These are phyloP conservation scores for Catharanthus roseus DNA, from an alignment of 257 asterid genomes.

Conservation along the genomic window DNA sequence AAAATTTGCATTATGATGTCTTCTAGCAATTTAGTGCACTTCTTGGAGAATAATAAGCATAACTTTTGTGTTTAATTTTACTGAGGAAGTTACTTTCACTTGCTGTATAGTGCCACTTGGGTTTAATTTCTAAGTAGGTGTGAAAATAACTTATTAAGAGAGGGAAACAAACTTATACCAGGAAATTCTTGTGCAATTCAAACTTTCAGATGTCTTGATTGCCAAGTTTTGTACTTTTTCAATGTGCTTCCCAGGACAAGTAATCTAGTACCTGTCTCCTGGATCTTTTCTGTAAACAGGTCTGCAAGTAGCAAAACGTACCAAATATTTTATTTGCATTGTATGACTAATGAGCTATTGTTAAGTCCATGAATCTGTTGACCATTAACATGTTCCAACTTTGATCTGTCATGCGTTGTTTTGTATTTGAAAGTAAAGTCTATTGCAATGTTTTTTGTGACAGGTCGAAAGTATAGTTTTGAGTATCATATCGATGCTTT, in stretches of 20 bases:
- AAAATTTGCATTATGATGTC: not conserved
- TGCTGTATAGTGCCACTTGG: not conserved
- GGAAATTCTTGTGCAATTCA: not conserved
- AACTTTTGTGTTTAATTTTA: not conserved
- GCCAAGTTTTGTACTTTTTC: not conserved
- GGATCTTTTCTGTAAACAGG: too few species aligned
- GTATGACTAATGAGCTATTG: not conserved
- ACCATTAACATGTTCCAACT: not conserved
- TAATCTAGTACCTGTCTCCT: not conserved
- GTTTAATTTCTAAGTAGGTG: not conserved
- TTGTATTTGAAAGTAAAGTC: not conserved
- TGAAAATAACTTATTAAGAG: too few species aligned
- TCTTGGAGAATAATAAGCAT: not conserved
- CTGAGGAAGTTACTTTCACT: not conserved
- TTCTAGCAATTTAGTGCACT: not conserved
- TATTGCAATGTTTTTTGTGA: not conserved
- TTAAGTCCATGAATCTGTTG: conserved; percentile 20
- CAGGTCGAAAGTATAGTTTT: conserved; percentile 32
- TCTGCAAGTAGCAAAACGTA: not conserved
- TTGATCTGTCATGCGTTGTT: not conserved
- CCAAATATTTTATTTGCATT: not conserved
- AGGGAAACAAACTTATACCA: not conserved
- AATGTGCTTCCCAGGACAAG: not conserved
- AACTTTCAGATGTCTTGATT: not conserved
- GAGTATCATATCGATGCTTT: conserved; percentile 28